A percentile compares a stretch with the other conserved stretches of the same genome.
These are phyloP conservation scores for Inga laurina DNA, from an alignment of 306 rosid species.

Conservation along the genomic window DNA sequence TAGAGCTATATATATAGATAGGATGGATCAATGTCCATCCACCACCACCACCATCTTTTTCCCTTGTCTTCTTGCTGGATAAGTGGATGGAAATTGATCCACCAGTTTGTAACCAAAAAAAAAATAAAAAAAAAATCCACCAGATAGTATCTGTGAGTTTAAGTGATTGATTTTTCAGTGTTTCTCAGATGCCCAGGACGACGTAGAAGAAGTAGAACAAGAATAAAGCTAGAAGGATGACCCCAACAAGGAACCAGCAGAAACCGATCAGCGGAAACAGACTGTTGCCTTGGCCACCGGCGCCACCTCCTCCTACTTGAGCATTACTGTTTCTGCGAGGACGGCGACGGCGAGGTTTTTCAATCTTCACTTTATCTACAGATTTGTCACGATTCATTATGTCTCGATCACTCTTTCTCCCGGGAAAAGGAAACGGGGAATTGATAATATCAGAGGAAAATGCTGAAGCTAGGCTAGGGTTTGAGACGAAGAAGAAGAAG, in stretches of 20 bases:
- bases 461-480: not conserved
- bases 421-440: not conserved
- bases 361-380: slow-evolving; percentile 25
- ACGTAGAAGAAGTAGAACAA: not conserved
- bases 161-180: not conserved
- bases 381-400: slow-evolving; percentile 34
- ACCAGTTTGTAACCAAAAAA: not conserved
- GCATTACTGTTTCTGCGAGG: not conserved
- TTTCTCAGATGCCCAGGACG: not conserved
- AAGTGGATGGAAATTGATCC: slow-evolving; percentile 14
- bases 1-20: not conserved
- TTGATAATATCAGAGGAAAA: not conserved
- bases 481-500: not conserved
- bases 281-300: not conserved
- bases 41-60: not conserved
- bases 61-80: no score
- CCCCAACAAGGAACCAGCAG: slow-evolving; percentile 13
- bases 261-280: not conserved
- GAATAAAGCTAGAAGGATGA: not conserved
- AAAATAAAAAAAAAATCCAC: not conserved
- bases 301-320: not conserved
- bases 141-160: not conserved
- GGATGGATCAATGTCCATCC: slow-evolving; percentile 10
- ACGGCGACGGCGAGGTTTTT: not conserved
- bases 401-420: no score